Evolutionary conservation across 164 flowering plant genomes (phyloP).

Genomic region (Magnolia changhungtana): DNA sequence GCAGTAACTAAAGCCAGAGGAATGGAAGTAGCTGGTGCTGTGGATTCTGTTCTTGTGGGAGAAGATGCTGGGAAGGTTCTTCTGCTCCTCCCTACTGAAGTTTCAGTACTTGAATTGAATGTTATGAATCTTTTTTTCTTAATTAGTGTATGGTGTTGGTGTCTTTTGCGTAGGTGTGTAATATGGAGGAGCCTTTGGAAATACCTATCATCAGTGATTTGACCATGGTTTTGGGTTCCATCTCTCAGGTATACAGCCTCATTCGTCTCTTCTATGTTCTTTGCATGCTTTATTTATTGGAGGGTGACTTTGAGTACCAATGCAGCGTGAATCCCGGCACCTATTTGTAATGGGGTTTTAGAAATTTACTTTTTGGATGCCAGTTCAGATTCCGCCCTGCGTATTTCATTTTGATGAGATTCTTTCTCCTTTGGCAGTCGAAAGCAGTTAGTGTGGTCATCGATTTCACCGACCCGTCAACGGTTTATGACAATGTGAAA

Average conservation of each 20-base stretch:
- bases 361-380: not conserved
- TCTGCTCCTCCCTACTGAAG: not conserved
- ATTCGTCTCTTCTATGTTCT: not conserved
- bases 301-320: not conserved
- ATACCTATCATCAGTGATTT: constrained; percentile 78
- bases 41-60: constrained; percentile 67
- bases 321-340: not conserved
- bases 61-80: constrained; percentile 78
- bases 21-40: constrained; percentile 92
- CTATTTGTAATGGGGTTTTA: no score
- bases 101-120: not conserved
- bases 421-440: constrained; percentile 36
- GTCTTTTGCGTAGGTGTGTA: constrained; percentile 45
- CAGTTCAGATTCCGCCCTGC: not conserved
- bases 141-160: not conserved
- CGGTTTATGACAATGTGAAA: constrained; percentile 88
- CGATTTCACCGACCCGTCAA: constrained; percentile 77
- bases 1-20: constrained; percentile 89
- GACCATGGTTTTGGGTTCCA: constrained; percentile 86
- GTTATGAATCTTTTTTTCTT: not conserved
- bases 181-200: constrained; percentile 85
- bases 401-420: not conserved
- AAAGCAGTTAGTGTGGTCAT: constrained; percentile 63
- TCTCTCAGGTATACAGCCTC: constrained; percentile 60
- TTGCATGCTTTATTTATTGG: not conserved